phyloP scores from a whole-genome alignment of 371 early-diverging fungal species.

The Rhizopus microsporus region DNA sequence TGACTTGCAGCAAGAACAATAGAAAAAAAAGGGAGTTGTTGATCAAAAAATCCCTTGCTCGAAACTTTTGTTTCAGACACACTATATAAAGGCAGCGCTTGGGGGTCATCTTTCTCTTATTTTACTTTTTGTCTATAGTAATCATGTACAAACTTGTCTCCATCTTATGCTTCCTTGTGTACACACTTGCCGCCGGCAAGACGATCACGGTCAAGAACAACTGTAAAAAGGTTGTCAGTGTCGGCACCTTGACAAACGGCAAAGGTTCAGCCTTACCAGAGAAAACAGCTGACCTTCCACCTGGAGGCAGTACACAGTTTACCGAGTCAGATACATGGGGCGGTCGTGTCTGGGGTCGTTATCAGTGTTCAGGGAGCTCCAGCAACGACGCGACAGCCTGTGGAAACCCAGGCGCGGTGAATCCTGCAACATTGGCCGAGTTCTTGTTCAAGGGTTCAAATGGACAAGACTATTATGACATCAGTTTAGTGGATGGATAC shows the following conservation, averaged over 20 bases:
- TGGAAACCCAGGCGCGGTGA: slow-evolving; percentile 41
- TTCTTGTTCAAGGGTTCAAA: slow-evolving; percentile 44
- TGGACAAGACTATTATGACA: slow-evolving; percentile 49
- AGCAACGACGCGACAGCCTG: slow-evolving; percentile 21
- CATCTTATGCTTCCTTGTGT: neutral
- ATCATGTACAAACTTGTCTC: neutral
- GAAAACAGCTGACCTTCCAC: slow-evolving; percentile 35
- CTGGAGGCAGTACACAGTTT: slow-evolving; percentile 32
- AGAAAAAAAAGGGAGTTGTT: too few species aligned
- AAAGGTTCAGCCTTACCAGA: slow-evolving; percentile 17
- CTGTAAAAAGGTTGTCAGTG: slow-evolving; percentile 30
- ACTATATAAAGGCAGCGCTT: too few species aligned
- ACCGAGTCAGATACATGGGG: slow-evolving; percentile 42
- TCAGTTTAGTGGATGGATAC: slow-evolving; percentile 51
- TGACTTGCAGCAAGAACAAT: too few species aligned
- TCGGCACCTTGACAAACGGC: slow-evolving; percentile 48
- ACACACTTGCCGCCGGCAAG: slow-evolving; percentile 14
- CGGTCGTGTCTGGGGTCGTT: slow-evolving; percentile 48
- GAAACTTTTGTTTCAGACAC: too few species aligned
- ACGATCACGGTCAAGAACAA: slow-evolving; percentile 32
- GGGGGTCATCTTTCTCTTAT: too few species aligned
- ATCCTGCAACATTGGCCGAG: slow-evolving; percentile 53
- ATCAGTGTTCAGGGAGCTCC: slow-evolving; percentile 34
- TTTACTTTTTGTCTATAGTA: too few species aligned
- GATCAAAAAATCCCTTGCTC: too few species aligned